Evolutionary conservation across 495 filamentous ascomycete genomes (phyloP).

Genomic region (Saxispiralis lemnorum): DNA sequence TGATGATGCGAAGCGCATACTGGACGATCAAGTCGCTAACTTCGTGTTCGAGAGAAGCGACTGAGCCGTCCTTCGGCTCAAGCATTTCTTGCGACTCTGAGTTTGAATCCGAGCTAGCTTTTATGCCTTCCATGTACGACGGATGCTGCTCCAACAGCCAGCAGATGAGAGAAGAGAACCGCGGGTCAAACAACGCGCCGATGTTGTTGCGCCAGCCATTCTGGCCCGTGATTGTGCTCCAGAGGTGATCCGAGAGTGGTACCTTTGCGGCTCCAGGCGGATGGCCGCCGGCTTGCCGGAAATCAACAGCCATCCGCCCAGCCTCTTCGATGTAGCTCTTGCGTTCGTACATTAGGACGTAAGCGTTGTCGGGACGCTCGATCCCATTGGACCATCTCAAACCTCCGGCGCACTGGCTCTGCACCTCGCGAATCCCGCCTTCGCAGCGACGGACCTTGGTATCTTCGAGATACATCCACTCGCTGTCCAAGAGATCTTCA

Average conservation of each 20-base stretch:
- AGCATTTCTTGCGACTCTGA: background rate
- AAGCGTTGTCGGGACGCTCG: constrained; percentile 38
- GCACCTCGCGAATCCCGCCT: constrained; percentile 39
- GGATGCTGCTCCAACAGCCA: background rate
- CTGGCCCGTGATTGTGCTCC: constrained; percentile 47
- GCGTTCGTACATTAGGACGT: constrained; percentile 97
- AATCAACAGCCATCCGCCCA: background rate
- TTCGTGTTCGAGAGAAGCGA: background rate
- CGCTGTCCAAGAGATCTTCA: constrained; percentile 28
- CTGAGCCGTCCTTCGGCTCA: too few relatives aligned
- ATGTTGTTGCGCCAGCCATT: constrained; percentile 58
- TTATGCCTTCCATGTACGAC: background rate
- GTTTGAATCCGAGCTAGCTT: background rate
- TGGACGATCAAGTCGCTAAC: background rate
- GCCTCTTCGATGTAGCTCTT: background rate
- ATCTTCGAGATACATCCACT: constrained; percentile 92
- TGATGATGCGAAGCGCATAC: background rate
- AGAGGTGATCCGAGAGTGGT: constrained; percentile 42
- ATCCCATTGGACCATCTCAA: constrained; percentile 24
- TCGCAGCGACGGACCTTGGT: constrained; percentile 62
- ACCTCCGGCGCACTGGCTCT: constrained; percentile 69
- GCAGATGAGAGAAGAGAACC: background rate
- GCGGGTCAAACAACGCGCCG: background rate
- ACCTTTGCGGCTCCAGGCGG: constrained; percentile 28
- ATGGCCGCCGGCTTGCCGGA: too few relatives aligned